Evolutionary conservation across 352 stramenopile genomes (phyloP).

Genomic region (Phytophthora fragariaefolia): DNA sequence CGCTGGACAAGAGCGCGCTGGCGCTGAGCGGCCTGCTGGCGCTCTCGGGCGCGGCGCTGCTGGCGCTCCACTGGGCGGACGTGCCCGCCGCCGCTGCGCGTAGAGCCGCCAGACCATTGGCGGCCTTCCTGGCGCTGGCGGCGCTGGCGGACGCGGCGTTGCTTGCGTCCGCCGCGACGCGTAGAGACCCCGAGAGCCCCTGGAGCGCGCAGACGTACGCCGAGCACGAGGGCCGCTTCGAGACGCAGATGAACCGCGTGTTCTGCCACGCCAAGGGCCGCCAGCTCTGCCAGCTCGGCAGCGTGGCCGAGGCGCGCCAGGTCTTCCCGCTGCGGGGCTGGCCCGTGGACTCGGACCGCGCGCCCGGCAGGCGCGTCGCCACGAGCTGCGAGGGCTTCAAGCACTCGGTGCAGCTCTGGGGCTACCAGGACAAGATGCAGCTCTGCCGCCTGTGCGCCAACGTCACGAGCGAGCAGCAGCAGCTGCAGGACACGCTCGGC

Average conservation of each 20-base stretch:
- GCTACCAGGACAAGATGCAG: conserved; percentile 60
- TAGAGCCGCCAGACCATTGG: conserved; percentile 20
- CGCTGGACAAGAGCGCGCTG: conserved; percentile 37
- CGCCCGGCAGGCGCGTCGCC: conserved; percentile 38
- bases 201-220: conserved; percentile 39
- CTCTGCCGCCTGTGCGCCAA: conserved; percentile 49
- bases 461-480: conserved; percentile 38
- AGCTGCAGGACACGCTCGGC: conserved; percentile 24
- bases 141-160: conserved; percentile 27
- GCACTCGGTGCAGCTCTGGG: conserved; percentile 50
- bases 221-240: conserved; percentile 39
- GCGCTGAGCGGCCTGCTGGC: conserved; percentile 21
- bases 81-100: conserved; percentile 7
- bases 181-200: conserved; percentile 27
- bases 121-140: conserved; percentile 15
- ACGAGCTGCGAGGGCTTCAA: conserved; percentile 52
- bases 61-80: conserved; percentile 38
- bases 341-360: conserved; percentile 43
- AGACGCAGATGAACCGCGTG: conserved; percentile 50
- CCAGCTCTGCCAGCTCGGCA: conserved; percentile 47
- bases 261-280: conserved; percentile 56
- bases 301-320: conserved; percentile 44
- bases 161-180: conserved; percentile 22
- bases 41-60: conserved; percentile 24
- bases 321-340: conserved; percentile 50